Evolutionary conservation across 2,329 filamentous ascomycete genomes (phyloP), one percentile per base, ranked within the genome.

Genomic region (Cladosporium sp.): DNA sequence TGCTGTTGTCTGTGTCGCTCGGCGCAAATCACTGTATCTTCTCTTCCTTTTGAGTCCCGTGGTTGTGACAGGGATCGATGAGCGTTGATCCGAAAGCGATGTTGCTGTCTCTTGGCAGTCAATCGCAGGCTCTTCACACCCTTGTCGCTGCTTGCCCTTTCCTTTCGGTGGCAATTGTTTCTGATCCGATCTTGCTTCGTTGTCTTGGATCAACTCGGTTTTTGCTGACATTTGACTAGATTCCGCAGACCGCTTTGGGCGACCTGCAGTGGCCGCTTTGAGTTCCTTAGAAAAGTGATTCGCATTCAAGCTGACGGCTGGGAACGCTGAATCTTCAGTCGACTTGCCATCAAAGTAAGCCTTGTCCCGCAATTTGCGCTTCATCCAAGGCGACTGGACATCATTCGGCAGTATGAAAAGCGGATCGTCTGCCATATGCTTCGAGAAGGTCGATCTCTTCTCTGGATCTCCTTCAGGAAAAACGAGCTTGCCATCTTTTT

Each of bases 381-480:
- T 19, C 30, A 19, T 12, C 30, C 28, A 25, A n/a, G 34, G 34
- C 15, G 49, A 51, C 20, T 25, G 5, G 17, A 17, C 25, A 1
- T 37, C 49, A 12, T 28, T 25, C 11, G 51, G 51, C 25, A 43
- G 38, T 17, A 55, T 55, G 39, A 55, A 55, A 17, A 55, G 38
- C 25, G 51, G 51, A 43, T 55, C 51, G 3, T 55, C 22, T 2
- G 51, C 51, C 11, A 55, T 17, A 25, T 20, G 19, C 28, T 42
- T 36, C 19, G 51, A 22, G 17, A 55, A 55, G 5, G 25, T 22
- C n/a, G 39, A 43, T 7, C 15, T 37, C 19, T 51, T 39, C 5
- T 30, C n/a, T 9, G 39, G 28, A 20, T 37, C 12, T 11, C 47
- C 28, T 8, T 37, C 17, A 14, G 47, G 30, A 3, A 14, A 22